Evolutionary conservation across 2,329 filamentous ascomycete species (phyloP).

Genomic region (Curvularia spicifera): DNA sequence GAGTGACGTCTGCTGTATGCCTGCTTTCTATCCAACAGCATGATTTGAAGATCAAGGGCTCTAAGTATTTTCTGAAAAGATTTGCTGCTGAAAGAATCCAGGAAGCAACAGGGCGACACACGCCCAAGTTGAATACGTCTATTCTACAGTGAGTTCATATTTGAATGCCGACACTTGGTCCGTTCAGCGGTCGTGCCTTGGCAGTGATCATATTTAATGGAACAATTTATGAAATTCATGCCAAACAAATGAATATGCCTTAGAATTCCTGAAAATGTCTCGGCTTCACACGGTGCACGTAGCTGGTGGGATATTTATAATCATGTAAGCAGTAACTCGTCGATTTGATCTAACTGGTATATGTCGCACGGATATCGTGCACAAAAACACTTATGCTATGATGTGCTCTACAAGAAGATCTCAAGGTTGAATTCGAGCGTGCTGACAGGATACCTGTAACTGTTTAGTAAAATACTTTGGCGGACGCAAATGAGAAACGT

Average conservation of each 20-base stretch:
- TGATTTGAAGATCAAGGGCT: not conserved
- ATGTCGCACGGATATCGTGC: not conserved
- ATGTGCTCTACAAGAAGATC: constrained; percentile 71
- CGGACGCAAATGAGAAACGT: constrained; percentile 38
- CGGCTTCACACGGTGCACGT: not conserved
- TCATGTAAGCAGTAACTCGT: not conserved
- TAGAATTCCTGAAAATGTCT: not conserved
- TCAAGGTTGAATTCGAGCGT: constrained; percentile 94
- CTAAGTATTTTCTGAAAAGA: not conserved
- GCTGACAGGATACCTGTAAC: constrained; percentile 80
- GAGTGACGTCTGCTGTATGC: not conserved
- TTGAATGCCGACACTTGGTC: not conserved
- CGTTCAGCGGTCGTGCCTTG: not conserved
- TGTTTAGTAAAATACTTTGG: constrained; percentile 23
- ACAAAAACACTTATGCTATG: not conserved
- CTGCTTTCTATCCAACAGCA: not conserved
- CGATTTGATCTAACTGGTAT: not conserved
- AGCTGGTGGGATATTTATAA: not conserved
- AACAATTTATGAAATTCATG: not conserved
- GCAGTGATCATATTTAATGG: not conserved
- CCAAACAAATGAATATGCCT: not conserved
- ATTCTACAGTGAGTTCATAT: not conserved
- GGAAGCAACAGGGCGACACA: not conserved
- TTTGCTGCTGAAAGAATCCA: not conserved
- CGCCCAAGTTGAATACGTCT: not conserved